Evolutionary conservation across 169 alveolate species (phyloP), one percentile per base, ranked within the genome.

Genomic region (Plasmodium falciparum): DNA sequence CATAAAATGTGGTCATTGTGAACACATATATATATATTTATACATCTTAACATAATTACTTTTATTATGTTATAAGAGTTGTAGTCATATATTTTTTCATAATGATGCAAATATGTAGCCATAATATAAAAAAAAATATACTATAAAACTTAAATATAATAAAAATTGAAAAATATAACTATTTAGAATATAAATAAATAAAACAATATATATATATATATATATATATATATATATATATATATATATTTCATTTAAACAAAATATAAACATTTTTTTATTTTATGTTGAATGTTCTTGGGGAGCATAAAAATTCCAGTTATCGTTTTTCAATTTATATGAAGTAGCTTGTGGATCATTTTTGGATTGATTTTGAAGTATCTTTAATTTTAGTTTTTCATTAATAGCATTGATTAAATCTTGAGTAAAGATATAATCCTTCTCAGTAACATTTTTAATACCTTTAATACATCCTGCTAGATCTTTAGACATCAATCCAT

Each of bases 401-500:
- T 91, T 85, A 33, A 93, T 93, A 43, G 94, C 94, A 63, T 90
- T 73, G 17, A 93, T 90, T 56, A 92, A 92, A 56, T 92, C 93
- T 2, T 88, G 90, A 3, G 93, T 88, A 67, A n/a, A 66, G 22
- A 92, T 43, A 73, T 88, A 92, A 54, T 92, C 93, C 54, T 75
- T 72, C 13, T 88, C 94, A 2, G 94, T 83, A 29, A 93, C 92
- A 43, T 63, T 62, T 54, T 76, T 92, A 22, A 93, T 61, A 1
- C 88, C 85, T 52, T 78, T 86, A 29, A 86, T 74, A 45, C 74
- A 83, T 2, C 58, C 49, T 26, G 99, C 99, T 33, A 98, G 93
- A 91, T 98, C 99, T 91, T 98, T 98, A 52, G 99, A 97, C 98
- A 97, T 95, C 83, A 94, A 89, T 17, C 99, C 99, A 26, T 78